A percentile compares a stretch with the other conserved stretches of the same genome.
These are phyloP conservation scores for Cyberlindnera maclurae DNA, from an alignment of 805 yeast species.

Conservation along the genomic window DNA sequence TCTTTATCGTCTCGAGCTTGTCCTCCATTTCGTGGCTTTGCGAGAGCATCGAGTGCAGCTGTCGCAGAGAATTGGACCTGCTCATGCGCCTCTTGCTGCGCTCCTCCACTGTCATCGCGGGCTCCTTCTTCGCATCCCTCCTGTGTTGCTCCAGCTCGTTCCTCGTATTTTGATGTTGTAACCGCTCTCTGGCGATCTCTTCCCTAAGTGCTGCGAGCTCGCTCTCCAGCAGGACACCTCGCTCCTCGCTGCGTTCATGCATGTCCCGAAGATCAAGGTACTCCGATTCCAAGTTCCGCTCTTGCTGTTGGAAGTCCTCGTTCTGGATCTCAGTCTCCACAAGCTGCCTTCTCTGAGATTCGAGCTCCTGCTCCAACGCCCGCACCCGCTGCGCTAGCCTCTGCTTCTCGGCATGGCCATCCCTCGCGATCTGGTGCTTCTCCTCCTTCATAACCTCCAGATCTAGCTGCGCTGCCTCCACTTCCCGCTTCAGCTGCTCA, in stretches of 20 bases:
- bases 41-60: conserved; percentile 24
- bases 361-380: conserved; percentile 25
- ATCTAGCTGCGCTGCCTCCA: conserved; percentile 19
- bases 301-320: conserved; percentile 38
- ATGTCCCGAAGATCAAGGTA: conserved; percentile 29
- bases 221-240: conserved; percentile 31
- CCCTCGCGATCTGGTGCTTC: conserved; percentile 22
- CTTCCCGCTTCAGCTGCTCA: conserved; percentile 14
- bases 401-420: conserved; percentile 15
- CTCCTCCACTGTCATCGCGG: conserved; percentile 1
- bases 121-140: conserved; percentile 10
- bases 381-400: conserved; percentile 12
- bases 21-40: conserved; percentile 25
- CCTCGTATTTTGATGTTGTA: conserved; percentile 23
- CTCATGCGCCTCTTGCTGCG: conserved; percentile 7
- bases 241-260: conserved; percentile 31
- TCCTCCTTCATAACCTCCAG: conserved; percentile 23
- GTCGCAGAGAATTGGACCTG: conserved; percentile 24
- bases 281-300: conserved; percentile 28
- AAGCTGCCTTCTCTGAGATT: conserved; percentile 25
- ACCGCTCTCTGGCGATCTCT: conserved; percentile 19
- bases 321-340: conserved; percentile 36
- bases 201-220: conserved; percentile 28
- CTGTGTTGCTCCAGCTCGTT: conserved; percentile 19
- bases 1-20: conserved; percentile 22